A percentile compares a stretch with the other conserved stretches of the same genome.
phyloP scores from a whole-genome alignment of 768 basidiomycete species.

The Amyloporia xantha region DNA sequence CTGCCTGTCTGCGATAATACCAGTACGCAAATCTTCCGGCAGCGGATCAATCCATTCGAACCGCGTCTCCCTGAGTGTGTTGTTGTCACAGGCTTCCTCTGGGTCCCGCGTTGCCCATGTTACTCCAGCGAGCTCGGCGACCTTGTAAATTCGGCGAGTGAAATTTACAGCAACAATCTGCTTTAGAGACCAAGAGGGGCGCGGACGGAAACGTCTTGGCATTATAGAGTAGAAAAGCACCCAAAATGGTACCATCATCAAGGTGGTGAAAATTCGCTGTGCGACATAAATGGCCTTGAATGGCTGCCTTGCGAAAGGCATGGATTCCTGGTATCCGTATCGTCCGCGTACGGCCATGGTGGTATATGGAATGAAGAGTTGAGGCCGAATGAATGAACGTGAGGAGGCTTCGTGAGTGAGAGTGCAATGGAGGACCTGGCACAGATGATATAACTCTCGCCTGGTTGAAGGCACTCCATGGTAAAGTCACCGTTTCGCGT shows the following conservation, averaged over 20 bases:
- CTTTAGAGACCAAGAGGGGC: slow-evolving; percentile 41
- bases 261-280: slow-evolving; percentile 41
- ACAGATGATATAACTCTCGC: no score
- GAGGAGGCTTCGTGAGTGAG: neutral
- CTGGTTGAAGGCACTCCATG: no score
- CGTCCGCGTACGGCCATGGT: neutral
- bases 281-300: slow-evolving; percentile 41
- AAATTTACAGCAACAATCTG: slow-evolving; percentile 48
- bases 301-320: slow-evolving; percentile 40
- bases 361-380: neutral
- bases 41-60: slow-evolving; percentile 45
- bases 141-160: slow-evolving; percentile 43
- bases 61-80: slow-evolving; percentile 36
- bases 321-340: slow-evolving; percentile 29
- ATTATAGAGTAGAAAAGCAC: slow-evolving; percentile 35
- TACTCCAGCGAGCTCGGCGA: slow-evolving; percentile 51
- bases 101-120: slow-evolving; percentile 48
- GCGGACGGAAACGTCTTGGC: slow-evolving; percentile 39
- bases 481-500: no score
- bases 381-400: neutral
- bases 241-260: slow-evolving; percentile 42
- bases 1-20: slow-evolving; percentile 33
- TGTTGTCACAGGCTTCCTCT: slow-evolving; percentile 26
- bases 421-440: neutral
- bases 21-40: slow-evolving; percentile 32